phyloP scores from a whole-genome alignment of 805 yeast genomes.

The Debaryomyces maramus region DNA sequence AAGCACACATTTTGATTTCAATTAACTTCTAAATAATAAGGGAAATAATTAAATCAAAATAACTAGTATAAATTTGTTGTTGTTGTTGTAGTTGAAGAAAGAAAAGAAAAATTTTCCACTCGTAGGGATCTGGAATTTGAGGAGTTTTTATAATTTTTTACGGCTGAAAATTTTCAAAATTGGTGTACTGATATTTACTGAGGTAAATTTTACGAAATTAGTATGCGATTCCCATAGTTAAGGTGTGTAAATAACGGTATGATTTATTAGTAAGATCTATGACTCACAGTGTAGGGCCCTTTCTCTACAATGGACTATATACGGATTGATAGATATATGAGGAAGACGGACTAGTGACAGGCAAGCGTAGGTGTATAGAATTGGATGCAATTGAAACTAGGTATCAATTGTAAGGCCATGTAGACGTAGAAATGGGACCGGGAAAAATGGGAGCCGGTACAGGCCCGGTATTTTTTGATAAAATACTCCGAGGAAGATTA shows the following conservation, averaged over 20 bases:
- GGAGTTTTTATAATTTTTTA: neutral
- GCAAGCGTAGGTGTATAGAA: too few relatives aligned
- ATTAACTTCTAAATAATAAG: slow-evolving; percentile 6
- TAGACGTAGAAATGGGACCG: slow-evolving; percentile 2
- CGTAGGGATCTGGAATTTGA: neutral
- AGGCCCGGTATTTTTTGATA: neutral
- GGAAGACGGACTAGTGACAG: too few relatives aligned
- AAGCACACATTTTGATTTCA: slow-evolving; percentile 34
- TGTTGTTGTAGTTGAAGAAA: slow-evolving; percentile 10
- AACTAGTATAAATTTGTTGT: slow-evolving; percentile 8
- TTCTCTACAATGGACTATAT: too few relatives aligned
- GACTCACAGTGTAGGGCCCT: neutral
- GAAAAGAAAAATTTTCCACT: neutral
- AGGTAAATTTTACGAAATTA: neutral
- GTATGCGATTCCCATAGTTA: neutral
- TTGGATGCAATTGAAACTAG: too few relatives aligned
- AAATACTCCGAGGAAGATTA: neutral
- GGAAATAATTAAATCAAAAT: slow-evolving; percentile 4
- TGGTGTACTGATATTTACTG: slow-evolving; percentile 3
- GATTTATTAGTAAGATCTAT: neutral
- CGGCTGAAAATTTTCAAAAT: neutral
- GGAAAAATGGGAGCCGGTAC: neutral
- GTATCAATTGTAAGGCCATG: too few relatives aligned
- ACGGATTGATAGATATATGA: too few relatives aligned
- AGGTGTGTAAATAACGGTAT: neutral